Evolutionary conservation across 148 eudicot genomes (phyloP), one percentile per base, ranked within the genome.

Genomic region (Amaranthus cruentus): DNA sequence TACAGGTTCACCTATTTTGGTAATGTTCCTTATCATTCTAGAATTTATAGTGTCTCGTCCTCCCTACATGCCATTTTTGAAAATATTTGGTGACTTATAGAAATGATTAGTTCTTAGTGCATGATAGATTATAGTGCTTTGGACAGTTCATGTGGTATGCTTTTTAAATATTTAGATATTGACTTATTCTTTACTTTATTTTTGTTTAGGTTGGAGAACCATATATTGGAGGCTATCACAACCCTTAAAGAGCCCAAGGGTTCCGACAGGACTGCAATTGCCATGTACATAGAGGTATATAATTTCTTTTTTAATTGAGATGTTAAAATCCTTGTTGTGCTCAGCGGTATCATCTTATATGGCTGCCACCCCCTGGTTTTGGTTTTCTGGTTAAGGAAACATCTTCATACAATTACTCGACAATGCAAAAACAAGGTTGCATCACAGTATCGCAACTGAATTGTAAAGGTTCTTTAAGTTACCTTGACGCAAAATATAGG

Each of bases 241-340:
- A 82, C 87, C 77, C 71, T 88, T 73, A 91, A 88, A 81, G 90
- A 88, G 81, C 88, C 92, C 65, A 84, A 86, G 62, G 98, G 98
- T 56, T 89, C 89, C 54, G 87, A 78, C 82, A 88, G 83, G 75
- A 77, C 79, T 83, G 85, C 93, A 47, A 89, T 94, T 82, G 84
- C 86, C 70, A 74, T 69, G 70, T 88, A 86, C 78, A 89, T 94
- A 74, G 90, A 89, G 98, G 98, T 94, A 88, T 49, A 51, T 5
- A 55, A 50, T 42, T 15, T 78, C 43, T 61, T 62, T 7, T 3
- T 38, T 73, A 60, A 55, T 79, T 65, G 21, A 62, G 47, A 4
- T 18, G 9, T 48, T 47, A 53, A n/a, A 52, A 38, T 60, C 21
- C 6, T 55, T 52, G 28, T n/a, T 46, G 14, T 55, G 42, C 67